phyloP scores from a whole-genome alignment of 495 filamentous ascomycete genomes.

The Immersiella caudata region DNA sequence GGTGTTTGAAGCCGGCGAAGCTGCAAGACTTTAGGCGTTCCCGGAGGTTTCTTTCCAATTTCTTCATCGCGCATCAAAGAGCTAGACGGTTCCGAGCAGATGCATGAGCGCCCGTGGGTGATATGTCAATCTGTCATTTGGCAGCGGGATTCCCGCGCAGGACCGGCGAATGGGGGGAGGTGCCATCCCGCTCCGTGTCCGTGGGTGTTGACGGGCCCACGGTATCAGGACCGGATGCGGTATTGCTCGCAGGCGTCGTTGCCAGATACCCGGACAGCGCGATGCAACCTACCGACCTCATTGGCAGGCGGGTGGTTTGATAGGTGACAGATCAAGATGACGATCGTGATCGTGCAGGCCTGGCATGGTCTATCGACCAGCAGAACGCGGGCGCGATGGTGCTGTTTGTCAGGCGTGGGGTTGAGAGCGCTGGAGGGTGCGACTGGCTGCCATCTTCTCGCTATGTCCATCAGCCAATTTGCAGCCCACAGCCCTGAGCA shows the following conservation, averaged over 20 bases:
- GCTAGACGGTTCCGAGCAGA: not conserved
- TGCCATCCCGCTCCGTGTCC: slow-evolving; percentile 1
- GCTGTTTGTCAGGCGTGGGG: no score
- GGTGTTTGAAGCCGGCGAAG: slow-evolving; percentile 22
- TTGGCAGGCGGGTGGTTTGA: not conserved
- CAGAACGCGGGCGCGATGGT: no score
- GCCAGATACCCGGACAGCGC: not conserved
- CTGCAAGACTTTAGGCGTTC: not conserved
- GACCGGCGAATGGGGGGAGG: not conserved
- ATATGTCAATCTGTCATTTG: slow-evolving; percentile 5
- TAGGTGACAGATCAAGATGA: not conserved
- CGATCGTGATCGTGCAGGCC: not conserved
- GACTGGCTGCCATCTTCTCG: no score
- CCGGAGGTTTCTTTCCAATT: not conserved
- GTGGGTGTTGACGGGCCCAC: not conserved
- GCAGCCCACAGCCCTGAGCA: no score
- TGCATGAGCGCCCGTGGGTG: not conserved
- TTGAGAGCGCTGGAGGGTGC: no score
- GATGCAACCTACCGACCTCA: not conserved
- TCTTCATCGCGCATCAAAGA: not conserved
- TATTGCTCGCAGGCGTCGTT: not conserved
- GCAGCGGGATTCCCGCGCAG: not conserved
- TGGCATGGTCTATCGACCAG: no score
- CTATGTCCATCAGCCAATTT: no score
- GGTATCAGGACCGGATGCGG: not conserved